These are phyloP conservation scores for Microcyclospora pomicola DNA, from an alignment of 2,329 filamentous ascomycete genomes.

Conservation along the genomic window DNA sequence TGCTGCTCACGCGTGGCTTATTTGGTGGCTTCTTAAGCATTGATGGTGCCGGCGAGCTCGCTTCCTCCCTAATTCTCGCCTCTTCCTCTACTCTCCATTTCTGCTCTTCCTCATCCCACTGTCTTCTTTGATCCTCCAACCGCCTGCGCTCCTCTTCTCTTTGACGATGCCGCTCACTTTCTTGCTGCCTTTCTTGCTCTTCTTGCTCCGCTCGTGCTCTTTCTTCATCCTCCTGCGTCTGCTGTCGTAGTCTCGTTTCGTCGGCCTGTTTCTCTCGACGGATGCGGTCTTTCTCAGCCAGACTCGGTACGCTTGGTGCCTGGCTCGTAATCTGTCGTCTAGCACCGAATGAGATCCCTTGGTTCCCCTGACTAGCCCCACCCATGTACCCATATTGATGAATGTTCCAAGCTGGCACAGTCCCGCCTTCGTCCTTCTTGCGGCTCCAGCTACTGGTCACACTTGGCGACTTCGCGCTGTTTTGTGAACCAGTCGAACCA, in stretches of 20 bases:
- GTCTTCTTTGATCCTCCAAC: constrained; percentile 44
- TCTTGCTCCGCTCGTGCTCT: constrained; percentile 36
- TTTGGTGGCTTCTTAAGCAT: constrained; percentile 53
- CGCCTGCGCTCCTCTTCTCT: constrained; percentile 49
- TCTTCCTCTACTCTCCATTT: constrained; percentile 71
- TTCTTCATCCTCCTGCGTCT: constrained; percentile 40
- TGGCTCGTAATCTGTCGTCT: constrained; percentile 84
- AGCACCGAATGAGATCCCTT: constrained; percentile 84
- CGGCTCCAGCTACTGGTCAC: constrained; percentile 85
- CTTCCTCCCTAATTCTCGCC: constrained; percentile 55
- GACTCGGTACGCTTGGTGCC: constrained; percentile 61
- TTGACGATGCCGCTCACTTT: constrained; percentile 54
- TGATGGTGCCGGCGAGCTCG: constrained; percentile 50
- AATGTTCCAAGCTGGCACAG: constrained; percentile 92
- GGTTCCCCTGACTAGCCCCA: constrained; percentile 86
- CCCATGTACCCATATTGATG: constrained; percentile 98
- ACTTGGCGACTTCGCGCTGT: constrained; percentile 36
- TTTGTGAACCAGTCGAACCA: constrained; percentile 45
- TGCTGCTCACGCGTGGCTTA: constrained; percentile 28
- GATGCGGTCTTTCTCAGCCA: constrained; percentile 71
- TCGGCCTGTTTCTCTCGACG: constrained; percentile 43
- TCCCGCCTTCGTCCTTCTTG: constrained; percentile 63
- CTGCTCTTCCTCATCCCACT: constrained; percentile 53
- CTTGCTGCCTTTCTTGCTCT: constrained; percentile 44
- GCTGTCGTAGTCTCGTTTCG: constrained; percentile 36